These are phyloP conservation scores for Fusarium kyushuense DNA, from an alignment of 2,329 filamentous ascomycete genomes.

Conservation along the genomic window DNA sequence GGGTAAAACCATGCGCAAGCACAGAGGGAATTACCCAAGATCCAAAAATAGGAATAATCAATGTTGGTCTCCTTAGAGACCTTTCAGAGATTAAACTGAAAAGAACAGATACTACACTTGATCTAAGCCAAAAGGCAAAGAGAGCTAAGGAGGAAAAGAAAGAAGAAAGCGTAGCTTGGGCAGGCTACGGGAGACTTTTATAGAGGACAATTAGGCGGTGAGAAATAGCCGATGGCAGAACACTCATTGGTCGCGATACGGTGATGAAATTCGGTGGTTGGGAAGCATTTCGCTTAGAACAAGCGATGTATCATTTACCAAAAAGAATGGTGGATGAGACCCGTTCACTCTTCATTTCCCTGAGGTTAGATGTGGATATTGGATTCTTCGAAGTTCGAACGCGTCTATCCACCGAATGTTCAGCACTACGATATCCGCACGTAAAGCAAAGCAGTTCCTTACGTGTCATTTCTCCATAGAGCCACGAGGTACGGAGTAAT, in stretches of 20 bases:
- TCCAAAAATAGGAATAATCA: slow-evolving; percentile 38
- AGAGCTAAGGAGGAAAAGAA: slow-evolving; percentile 32
- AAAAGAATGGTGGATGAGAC: background rate
- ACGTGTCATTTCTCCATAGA: background rate
- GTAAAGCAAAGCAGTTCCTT: background rate
- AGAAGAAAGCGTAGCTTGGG: slow-evolving; percentile 8
- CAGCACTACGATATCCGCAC: background rate
- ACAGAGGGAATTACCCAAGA: slow-evolving; percentile 21
- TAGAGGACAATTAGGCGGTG: slow-evolving; percentile 12
- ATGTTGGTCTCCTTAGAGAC: slow-evolving; percentile 29
- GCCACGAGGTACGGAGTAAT: no score
- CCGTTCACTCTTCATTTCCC: background rate
- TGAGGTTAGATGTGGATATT: background rate
- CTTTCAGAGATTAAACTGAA: slow-evolving; percentile 38
- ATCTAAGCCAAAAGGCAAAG: slow-evolving; percentile 38
- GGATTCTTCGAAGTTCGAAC: no score
- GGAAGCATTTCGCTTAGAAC: slow-evolving; percentile 18
- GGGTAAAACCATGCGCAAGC: slow-evolving; percentile 27
- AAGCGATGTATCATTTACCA: slow-evolving; percentile 8
- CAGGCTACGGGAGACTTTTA: background rate
- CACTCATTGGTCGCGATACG: background rate
- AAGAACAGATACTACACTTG: slow-evolving; percentile 38
- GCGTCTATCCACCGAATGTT: no score
- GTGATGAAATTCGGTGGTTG: slow-evolving; percentile 21
- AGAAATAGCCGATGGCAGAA: slow-evolving; percentile 9